A percentile compares a stretch with the other conserved stretches of the same genome.
These are phyloP conservation scores for Aquilaria yunnanensis DNA, from an alignment of 345 rosid species.

Conservation along the genomic window DNA sequence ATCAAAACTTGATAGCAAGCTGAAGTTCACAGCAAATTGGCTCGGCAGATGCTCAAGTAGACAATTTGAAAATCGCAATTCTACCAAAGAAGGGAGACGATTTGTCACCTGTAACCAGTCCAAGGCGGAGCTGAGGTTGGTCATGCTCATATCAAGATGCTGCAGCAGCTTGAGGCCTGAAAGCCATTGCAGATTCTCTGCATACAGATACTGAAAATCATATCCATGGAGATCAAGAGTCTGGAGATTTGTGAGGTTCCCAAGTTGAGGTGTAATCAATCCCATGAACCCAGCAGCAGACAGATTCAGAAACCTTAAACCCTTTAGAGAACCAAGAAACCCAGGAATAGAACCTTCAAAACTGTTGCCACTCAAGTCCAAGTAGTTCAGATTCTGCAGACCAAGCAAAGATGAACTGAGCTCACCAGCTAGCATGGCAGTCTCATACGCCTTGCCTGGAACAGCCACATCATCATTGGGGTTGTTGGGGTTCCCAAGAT, in stretches of 20 bases:
- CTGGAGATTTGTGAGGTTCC: slow-evolving; percentile 22
- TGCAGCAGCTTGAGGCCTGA: slow-evolving; percentile 13
- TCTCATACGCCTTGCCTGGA: not conserved
- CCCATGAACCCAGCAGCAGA: slow-evolving; percentile 16
- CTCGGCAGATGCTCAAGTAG: not conserved
- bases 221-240: slow-evolving; percentile 9
- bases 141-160: slow-evolving; percentile 13
- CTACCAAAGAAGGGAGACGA: slow-evolving; percentile 15
- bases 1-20: slow-evolving; percentile 23
- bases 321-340: slow-evolving; percentile 12
- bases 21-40: slow-evolving; percentile 1
- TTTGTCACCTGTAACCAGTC: slow-evolving; percentile 10
- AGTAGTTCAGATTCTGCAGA: slow-evolving; percentile 16
- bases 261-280: slow-evolving; percentile 16
- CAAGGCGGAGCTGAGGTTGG: slow-evolving; percentile 4
- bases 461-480: not conserved
- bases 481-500: slow-evolving; percentile 3
- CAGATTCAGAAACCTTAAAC: slow-evolving; percentile 18
- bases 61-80: slow-evolving; percentile 3
- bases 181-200: slow-evolving; percentile 22
- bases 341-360: slow-evolving; percentile 6
- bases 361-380: slow-evolving; percentile 17
- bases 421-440: slow-evolving; percentile 15
- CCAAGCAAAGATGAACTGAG: slow-evolving; percentile 17
- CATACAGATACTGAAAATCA: not conserved